Evolutionary conservation across 2,329 filamentous ascomycete genomes (phyloP).

Genomic region (Ampelomyces quisqualis): DNA sequence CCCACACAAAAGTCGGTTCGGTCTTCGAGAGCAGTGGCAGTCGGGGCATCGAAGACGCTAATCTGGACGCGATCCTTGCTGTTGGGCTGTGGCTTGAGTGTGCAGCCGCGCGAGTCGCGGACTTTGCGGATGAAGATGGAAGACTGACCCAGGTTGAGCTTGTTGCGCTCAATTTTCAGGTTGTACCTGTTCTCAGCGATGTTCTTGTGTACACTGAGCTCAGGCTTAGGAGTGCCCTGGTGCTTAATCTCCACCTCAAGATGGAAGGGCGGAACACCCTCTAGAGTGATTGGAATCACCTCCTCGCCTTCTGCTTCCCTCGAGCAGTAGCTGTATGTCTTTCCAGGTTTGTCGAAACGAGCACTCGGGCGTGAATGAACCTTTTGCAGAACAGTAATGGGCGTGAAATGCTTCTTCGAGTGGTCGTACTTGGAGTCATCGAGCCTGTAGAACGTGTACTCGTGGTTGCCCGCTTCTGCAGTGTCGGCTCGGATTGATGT

Average conservation of each 20-base stretch:
- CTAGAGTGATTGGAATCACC: constrained; percentile 80
- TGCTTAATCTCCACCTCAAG: constrained; percentile 94
- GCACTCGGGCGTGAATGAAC: constrained; percentile 84
- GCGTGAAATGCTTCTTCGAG: constrained; percentile 63
- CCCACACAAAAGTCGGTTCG: constrained; percentile 91
- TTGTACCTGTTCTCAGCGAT: constrained; percentile 74
- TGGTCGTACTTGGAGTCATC: constrained; percentile 84
- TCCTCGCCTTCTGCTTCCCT: constrained; percentile 80
- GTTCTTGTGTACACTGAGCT: constrained; percentile 77
- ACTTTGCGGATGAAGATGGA: constrained; percentile 87
- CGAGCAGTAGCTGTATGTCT: constrained; percentile 94
- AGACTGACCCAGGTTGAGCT: constrained; percentile 85
- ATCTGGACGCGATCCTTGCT: constrained; percentile 68
- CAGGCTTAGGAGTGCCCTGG: constrained; percentile 74
- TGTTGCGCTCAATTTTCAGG: constrained; percentile 79
- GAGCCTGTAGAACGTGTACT: constrained; percentile 80
- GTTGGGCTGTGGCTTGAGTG: constrained; percentile 63
- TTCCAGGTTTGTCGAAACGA: constrained; percentile 79
- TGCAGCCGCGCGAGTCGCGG: constrained; percentile 82
- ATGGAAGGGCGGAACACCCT: constrained; percentile 82
- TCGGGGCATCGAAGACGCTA: constrained; percentile 88
- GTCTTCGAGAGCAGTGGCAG: constrained; percentile 83
- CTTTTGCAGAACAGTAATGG: constrained; percentile 73
- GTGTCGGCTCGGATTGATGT: constrained; percentile 86
- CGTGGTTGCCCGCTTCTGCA: constrained; percentile 75